phyloP scores from a whole-genome alignment of 352 stramenopile species.

The Pythium dissimile region DNA sequence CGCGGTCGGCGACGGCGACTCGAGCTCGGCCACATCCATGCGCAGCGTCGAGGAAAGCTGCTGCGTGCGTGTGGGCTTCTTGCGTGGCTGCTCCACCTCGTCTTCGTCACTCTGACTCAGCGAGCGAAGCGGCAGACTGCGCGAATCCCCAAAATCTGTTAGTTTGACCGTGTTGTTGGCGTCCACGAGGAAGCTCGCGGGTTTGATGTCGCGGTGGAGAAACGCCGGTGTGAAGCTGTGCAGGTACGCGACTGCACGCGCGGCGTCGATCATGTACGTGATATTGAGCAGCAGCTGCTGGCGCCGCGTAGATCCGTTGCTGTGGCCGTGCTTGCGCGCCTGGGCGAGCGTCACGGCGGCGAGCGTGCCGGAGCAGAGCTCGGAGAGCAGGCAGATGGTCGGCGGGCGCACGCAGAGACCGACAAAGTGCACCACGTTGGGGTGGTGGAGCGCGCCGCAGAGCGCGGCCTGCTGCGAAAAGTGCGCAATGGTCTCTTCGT shows the following conservation, averaged over 20 bases:
- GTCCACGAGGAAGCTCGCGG: constrained; percentile 70
- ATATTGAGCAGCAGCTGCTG: constrained; percentile 43
- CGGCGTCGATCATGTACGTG: constrained; percentile 27
- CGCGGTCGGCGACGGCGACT: constrained; percentile 1
- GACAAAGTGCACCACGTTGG: constrained; percentile 78
- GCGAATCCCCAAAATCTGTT: constrained; percentile 1
- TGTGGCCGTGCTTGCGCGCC: constrained; percentile 10
- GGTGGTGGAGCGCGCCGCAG: constrained; percentile 58
- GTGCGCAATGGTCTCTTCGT: constrained; percentile 55
- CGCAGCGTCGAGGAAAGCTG: background rate
- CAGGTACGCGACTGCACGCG: constrained; percentile 55
- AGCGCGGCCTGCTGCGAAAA: constrained; percentile 78
- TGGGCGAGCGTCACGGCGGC: constrained; percentile 38
- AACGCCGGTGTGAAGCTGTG: constrained; percentile 36
- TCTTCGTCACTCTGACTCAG: background rate
- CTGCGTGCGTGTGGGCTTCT: background rate
- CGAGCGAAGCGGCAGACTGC: background rate
- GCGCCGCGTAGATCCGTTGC: constrained; percentile 14
- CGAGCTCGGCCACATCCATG: background rate
- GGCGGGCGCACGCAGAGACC: constrained; percentile 73
- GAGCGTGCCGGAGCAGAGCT: constrained; percentile 54
- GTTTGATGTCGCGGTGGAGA: constrained; percentile 77
- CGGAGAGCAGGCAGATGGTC: constrained; percentile 40
- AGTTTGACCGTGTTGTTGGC: constrained; percentile 30
- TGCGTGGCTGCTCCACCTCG: background rate